Conservation (phyloP, 2,329 filamentous ascomycete species). For the Emmonsiellopsis sp. region DNA sequence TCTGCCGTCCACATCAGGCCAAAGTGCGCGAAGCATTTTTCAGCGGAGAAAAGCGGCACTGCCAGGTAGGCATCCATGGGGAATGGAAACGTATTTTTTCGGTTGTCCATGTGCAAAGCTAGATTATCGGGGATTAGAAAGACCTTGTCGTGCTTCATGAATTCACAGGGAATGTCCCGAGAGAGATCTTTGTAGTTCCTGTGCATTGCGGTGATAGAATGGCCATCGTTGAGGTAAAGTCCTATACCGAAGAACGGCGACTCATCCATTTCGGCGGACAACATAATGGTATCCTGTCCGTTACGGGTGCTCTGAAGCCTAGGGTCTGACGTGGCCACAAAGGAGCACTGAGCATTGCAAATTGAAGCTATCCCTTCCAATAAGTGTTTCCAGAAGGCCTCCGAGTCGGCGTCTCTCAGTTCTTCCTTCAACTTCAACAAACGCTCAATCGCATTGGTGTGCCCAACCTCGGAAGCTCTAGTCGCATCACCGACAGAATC, state of each 20-base stretch:
- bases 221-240: constrained; percentile 56
- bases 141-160: constrained; percentile 64
- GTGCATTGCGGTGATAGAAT: constrained; percentile 42
- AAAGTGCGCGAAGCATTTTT: constrained; percentile 60
- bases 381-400: constrained; percentile 55
- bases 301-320: constrained; percentile 48
- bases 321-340: constrained; percentile 50
- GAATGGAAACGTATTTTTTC: constrained; percentile 48
- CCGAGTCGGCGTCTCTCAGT: constrained; percentile 43
- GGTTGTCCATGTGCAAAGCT: constrained; percentile 50
- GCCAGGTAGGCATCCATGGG: constrained; percentile 58
- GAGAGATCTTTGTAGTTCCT: constrained; percentile 56
- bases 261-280: constrained; percentile 47
- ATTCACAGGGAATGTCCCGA: constrained; percentile 55
- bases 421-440: constrained; percentile 50
- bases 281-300: constrained; percentile 50
- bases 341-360: constrained; percentile 56
- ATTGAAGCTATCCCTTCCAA: constrained; percentile 56
- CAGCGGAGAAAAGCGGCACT: constrained; percentile 54
- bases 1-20: constrained; percentile 62
- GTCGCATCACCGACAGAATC: not conserved
- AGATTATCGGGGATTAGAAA: constrained; percentile 57
- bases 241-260: constrained; percentile 56
- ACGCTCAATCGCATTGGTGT: constrained; percentile 53
- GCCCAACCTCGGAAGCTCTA: constrained; percentile 34